Base-by-base conservation (phyloP, 2,329 filamentous ascomycete species). In the Rhinocladiella mackenziei region DNA sequence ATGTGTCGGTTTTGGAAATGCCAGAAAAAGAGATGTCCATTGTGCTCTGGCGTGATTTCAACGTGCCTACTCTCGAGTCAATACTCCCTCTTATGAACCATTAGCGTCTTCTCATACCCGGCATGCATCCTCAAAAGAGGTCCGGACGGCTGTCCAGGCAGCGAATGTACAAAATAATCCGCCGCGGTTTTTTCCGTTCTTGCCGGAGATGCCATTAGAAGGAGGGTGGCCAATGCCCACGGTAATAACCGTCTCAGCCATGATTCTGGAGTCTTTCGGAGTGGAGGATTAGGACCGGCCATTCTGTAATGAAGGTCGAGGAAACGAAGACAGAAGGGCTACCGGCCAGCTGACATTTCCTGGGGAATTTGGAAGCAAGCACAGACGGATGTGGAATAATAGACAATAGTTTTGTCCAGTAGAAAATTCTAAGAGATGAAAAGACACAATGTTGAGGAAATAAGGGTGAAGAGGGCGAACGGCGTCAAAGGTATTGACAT, bases 21-120 rank as follows among this genome's bases (percentile, higher is more conserved):
- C 92, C 92, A 98, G 74, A 98, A 98, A 74, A 97, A 98, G 13
- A 98, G 70, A 66, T 97, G 94, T 57, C 88, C 91, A 63, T 97
- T 88, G 64, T 84, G 78, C 55, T 88, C 82, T 14, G 84, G 78
- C 23, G 82, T 85, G 59, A 98, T 77, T 68, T 97, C 89, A 65
- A 98, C 84, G 70, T 98, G 92, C 42, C 89, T 95, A 62, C 18
- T 32, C 38, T 36, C 9, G 26, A 34, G 46, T 43, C 22, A 39
- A 36, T 18, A 35, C 23, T n/a, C n/a, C n/a, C n/a, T n/a, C n/a
- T n/a, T n/a, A n/a, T n/a, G n/a, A n/a, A 15, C 2, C 20, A 4
- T 15, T 23, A 34, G 20, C 40, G 19, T 32, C 15, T 20, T 25
- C 31, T 68, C 84, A 72, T 72, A 95, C 88, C 92, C 92, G 71